phyloP scores from a whole-genome alignment of 352 stramenopile species.

The Pythium folliculosum region DNA sequence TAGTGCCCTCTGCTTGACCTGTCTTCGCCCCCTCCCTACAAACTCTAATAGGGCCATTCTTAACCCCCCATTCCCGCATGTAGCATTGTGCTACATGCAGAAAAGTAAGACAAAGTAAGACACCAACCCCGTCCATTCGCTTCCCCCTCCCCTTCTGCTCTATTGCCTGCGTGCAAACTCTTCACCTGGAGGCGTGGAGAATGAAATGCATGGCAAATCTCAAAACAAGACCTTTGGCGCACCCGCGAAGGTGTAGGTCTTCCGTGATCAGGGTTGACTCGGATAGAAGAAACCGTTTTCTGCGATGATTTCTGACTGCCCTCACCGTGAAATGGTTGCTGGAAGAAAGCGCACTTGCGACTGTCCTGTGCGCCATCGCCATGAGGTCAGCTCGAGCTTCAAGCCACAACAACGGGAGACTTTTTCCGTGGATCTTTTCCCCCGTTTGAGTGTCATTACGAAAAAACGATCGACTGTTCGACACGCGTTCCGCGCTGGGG shows the following conservation, averaged over 20 bases:
- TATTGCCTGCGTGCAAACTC: slow-evolving; percentile 4
- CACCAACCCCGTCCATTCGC: slow-evolving; percentile 4
- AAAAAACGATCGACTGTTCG: slow-evolving; percentile 4
- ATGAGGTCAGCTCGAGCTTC: slow-evolving; percentile 18
- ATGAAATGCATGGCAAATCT: slow-evolving; percentile 25
- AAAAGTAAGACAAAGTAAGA: no score
- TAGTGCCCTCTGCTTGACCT: slow-evolving; percentile 12
- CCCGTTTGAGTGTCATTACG: slow-evolving; percentile 11
- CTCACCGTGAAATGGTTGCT: slow-evolving; percentile 13
- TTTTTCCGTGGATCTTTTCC: slow-evolving; percentile 14
- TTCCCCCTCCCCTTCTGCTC: slow-evolving; percentile 25
- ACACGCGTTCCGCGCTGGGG: background rate
- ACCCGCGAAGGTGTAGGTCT: background rate
- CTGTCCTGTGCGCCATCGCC: slow-evolving; percentile 1
- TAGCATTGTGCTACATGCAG: no score
- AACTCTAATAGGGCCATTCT: no score
- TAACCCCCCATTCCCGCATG: no score
- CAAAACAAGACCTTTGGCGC: slow-evolving; percentile 17
- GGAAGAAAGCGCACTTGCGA: slow-evolving; percentile 2
- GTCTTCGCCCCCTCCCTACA: slow-evolving; percentile 14
- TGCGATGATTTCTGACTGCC: background rate
- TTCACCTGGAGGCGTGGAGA: background rate
- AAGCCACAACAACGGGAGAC: slow-evolving; percentile 26
- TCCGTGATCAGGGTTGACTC: background rate
- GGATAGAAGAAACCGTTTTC: slow-evolving; percentile 23